Evolutionary conservation across 768 basidiomycete genomes (phyloP).

Genomic region (Suillus spraguei): DNA sequence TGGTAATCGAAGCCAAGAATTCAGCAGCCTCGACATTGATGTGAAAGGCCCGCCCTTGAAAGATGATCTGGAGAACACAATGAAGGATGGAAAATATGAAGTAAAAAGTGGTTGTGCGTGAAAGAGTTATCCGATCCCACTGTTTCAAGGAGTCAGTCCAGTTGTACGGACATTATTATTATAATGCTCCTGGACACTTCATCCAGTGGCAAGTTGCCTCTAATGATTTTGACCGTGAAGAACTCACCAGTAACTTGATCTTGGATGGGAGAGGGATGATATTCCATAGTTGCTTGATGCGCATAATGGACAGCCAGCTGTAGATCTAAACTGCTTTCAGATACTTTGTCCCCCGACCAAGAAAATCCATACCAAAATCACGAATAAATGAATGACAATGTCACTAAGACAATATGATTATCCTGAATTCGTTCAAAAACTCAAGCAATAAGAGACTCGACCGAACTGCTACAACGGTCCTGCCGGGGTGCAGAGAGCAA

Average conservation of each 20-base stretch:
- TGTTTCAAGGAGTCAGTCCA: slow-evolving; percentile 26
- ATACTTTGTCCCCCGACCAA: background rate
- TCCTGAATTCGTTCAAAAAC: slow-evolving; percentile 28
- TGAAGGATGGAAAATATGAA: slow-evolving; percentile 68
- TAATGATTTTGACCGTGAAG: background rate
- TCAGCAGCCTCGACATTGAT: slow-evolving; percentile 61
- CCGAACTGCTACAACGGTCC: slow-evolving; percentile 33
- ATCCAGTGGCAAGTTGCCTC: background rate
- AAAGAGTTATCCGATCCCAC: slow-evolving; percentile 74
- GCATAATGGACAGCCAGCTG: slow-evolving; percentile 33
- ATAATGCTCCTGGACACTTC: background rate
- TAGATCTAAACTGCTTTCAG: background rate
- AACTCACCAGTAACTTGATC: slow-evolving; percentile 51
- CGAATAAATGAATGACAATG: slow-evolving; percentile 34
- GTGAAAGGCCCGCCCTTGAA: slow-evolving; percentile 68
- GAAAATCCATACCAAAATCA: slow-evolving; percentile 15
- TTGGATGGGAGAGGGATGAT: slow-evolving; percentile 40
- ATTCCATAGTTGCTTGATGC: slow-evolving; percentile 40
- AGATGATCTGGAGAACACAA: slow-evolving; percentile 64
- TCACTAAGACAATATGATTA: slow-evolving; percentile 45
- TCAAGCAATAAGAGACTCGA: slow-evolving; percentile 16
- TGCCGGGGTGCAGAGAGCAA: slow-evolving; percentile 34
- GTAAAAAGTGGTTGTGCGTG: slow-evolving; percentile 65
- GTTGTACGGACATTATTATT: background rate
- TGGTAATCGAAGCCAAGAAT: slow-evolving; percentile 53